A percentile compares a stretch with the other conserved stretches of the same genome.
These are phyloP conservation scores for Neurospora intermedia DNA, from an alignment of 495 filamentous ascomycete species.

Conservation along the genomic window DNA sequence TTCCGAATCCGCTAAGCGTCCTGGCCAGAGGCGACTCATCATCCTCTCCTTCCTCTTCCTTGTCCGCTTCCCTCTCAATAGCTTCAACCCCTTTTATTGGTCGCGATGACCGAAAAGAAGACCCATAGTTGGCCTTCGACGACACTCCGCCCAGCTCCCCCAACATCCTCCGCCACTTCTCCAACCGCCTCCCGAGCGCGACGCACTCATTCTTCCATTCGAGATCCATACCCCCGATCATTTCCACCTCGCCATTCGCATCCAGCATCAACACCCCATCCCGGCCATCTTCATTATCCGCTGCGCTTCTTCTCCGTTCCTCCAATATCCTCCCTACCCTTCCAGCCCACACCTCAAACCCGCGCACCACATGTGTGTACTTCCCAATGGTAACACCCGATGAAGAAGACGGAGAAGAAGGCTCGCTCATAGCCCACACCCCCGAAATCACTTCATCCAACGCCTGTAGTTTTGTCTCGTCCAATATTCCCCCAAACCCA, in stretches of 20 bases:
- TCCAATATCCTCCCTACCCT: constrained; percentile 29
- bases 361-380: constrained; percentile 34
- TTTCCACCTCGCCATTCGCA: constrained; percentile 15
- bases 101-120: neutral
- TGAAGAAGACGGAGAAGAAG: neutral
- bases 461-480: constrained; percentile 35
- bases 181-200: constrained; percentile 27
- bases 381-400: constrained; percentile 23
- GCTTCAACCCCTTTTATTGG: neutral
- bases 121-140: neutral
- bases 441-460: constrained; percentile 41
- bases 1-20: constrained; percentile 27
- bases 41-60: neutral
- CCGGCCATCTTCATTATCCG: constrained; percentile 11
- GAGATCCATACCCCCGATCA: constrained; percentile 32
- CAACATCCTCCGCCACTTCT: constrained; percentile 31
- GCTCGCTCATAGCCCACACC: constrained; percentile 39
- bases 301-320: constrained; percentile 14
- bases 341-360: constrained; percentile 42
- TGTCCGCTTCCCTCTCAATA: neutral
- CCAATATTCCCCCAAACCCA: constrained; percentile 15
- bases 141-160: constrained; percentile 19
- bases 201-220: constrained; percentile 36
- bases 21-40: constrained; percentile 24
- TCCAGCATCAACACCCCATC: constrained; percentile 25